Evolutionary conservation across 2,329 filamentous ascomycete species (phyloP).

Genomic region (Cylindrodendrum hubeiense): DNA sequence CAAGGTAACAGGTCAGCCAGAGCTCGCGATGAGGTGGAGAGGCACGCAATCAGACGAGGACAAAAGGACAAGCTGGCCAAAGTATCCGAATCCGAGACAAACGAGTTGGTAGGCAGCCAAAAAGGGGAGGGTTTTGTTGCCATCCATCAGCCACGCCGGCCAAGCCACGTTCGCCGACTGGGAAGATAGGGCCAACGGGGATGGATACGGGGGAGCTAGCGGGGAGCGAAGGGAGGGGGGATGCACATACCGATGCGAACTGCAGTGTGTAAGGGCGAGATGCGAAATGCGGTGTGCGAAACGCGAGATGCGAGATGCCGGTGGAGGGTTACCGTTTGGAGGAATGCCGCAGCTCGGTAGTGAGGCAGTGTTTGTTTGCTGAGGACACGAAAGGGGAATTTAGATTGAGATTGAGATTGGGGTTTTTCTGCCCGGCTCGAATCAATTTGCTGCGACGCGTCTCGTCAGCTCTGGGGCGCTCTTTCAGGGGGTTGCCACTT

Average conservation of each 20-base stretch:
- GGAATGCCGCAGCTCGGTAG: background rate
- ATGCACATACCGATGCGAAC: constrained; percentile 1
- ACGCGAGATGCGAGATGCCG: background rate
- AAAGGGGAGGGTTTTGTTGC: constrained; percentile 22
- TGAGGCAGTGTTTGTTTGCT: background rate
- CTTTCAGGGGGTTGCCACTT: constrained; percentile 21
- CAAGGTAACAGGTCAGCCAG: constrained; percentile 14
- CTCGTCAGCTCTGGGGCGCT: constrained; percentile 18
- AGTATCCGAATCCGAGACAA: constrained; percentile 17
- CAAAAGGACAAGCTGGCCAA: constrained; percentile 43
- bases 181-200: background rate
- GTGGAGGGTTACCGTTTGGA: background rate
- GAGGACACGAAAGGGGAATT: constrained; percentile 18
- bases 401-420: constrained; percentile 1
- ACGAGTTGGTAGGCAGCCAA: constrained; percentile 12
- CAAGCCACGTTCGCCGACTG: background rate
- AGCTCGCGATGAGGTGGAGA: constrained; percentile 3
- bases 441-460: constrained; percentile 22
- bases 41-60: background rate
- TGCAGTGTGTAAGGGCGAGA: background rate
- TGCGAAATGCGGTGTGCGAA: background rate
- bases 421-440: background rate
- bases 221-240: background rate
- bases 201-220: background rate
- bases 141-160: constrained; percentile 6